These are phyloP conservation scores for Rhododendron ovatum DNA, from an alignment of 148 eudicot species.

Conservation along the genomic window DNA sequence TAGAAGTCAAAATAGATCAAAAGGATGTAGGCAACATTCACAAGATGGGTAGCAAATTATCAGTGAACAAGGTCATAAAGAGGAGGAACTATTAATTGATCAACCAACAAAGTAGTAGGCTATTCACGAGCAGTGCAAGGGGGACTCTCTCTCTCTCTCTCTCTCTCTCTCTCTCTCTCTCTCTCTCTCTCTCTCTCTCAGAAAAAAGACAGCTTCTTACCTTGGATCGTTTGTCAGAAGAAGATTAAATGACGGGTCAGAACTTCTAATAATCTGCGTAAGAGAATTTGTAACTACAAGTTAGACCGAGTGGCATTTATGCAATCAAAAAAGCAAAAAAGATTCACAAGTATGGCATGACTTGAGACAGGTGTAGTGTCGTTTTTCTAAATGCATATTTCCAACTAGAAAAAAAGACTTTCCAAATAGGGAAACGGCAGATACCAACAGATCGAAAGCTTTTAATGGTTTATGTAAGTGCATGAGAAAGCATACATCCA, in stretches of 20 bases:
- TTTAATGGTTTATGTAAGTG: not conserved
- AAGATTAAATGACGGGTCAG: conserved; percentile 3
- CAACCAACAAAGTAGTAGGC: conserved; percentile 37
- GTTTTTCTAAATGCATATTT: conserved; percentile 1
- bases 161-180: not conserved
- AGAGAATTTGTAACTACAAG: conserved; percentile 1
- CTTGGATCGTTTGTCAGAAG: conserved; percentile 11
- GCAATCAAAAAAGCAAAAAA: not conserved
- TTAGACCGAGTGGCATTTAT: not conserved
- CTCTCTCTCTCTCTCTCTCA: not conserved
- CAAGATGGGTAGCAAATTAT: conserved; percentile 19
- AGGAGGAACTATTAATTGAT: conserved; percentile 29
- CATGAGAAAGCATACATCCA: not conserved
- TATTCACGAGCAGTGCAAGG: conserved; percentile 29
- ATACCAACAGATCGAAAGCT: conserved; percentile 1
- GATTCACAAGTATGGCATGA: conserved; percentile 35
- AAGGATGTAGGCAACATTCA: conserved; percentile 13
- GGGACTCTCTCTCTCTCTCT: conserved; percentile 1
- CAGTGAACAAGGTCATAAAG: conserved; percentile 17
- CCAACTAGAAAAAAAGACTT: conserved; percentile 3
- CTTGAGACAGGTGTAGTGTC: conserved; percentile 16
- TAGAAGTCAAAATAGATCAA: not conserved
- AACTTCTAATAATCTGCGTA: conserved; percentile 26
- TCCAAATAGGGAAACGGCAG: not conserved
- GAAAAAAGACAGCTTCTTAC: conserved; percentile 14